A percentile compares a stretch with the other conserved stretches of the same genome.
These are phyloP conservation scores for Deinandra increscens DNA, from an alignment of 129 eudicot species.

Conservation along the genomic window DNA sequence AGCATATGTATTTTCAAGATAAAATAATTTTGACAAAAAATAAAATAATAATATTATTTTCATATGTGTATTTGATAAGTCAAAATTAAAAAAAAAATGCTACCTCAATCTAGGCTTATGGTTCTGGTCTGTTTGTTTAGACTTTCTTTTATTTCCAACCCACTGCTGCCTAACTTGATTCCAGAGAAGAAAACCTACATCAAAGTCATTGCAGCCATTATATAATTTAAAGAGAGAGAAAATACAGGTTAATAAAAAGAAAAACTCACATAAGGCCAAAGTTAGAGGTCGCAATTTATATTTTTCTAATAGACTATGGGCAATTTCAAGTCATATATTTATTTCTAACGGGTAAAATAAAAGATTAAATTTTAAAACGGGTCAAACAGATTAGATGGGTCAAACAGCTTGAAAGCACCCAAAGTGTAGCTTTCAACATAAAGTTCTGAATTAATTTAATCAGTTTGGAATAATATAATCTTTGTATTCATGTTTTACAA, in stretches of 20 bases:
- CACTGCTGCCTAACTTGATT: conserved; percentile 73
- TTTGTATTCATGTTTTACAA: neutral
- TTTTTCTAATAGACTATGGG: neutral
- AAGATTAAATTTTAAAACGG: no score
- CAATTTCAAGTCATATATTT: neutral
- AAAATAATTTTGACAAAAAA: neutral
- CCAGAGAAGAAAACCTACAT: conserved; percentile 78
- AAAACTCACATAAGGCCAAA: neutral
- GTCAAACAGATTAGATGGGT: neutral
- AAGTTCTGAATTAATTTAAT: neutral
- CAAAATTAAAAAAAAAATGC: neutral
- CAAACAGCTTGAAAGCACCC: neutral
- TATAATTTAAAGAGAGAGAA: neutral
- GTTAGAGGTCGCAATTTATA: neutral
- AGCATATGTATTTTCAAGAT: neutral
- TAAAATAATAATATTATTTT: neutral
- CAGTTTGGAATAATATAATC: neutral
- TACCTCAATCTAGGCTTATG: conserved; percentile 78
- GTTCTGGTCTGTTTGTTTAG: conserved; percentile 28
- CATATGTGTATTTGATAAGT: neutral
- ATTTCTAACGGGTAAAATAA: neutral
- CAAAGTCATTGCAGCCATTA: conserved; percentile 14
- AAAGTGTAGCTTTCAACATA: neutral
- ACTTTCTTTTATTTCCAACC: conserved; percentile 51
- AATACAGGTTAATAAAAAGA: neutral